phyloP scores from a whole-genome alignment of 2,329 filamentous ascomycete genomes.

The Ramichloridium luteum region DNA sequence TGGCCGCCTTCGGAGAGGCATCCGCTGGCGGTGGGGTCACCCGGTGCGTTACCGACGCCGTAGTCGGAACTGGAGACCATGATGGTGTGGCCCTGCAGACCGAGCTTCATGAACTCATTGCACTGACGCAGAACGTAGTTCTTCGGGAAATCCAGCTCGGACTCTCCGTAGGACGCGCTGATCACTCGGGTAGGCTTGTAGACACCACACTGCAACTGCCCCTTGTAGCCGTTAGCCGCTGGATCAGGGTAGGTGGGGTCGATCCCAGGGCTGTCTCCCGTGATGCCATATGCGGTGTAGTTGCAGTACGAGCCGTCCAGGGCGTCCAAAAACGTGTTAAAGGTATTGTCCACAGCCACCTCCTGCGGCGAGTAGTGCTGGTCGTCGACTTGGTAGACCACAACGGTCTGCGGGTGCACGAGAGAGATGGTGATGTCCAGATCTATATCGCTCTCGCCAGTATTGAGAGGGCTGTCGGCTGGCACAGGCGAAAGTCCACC shows the following conservation, averaged over 20 bases:
- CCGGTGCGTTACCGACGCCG: slow-evolving; percentile 22
- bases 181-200: slow-evolving; percentile 43
- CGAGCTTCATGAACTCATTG: slow-evolving; percentile 34
- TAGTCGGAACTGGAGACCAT: slow-evolving; percentile 34
- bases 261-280: slow-evolving; percentile 7
- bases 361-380: not conserved
- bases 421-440: slow-evolving; percentile 9
- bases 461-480: slow-evolving; percentile 13
- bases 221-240: slow-evolving; percentile 37
- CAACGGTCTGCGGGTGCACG: slow-evolving; percentile 14
- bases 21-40: slow-evolving; percentile 2
- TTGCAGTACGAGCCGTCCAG: slow-evolving; percentile 13
- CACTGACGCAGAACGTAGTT: slow-evolving; percentile 38
- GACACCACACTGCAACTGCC: slow-evolving; percentile 31
- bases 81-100: slow-evolving; percentile 33
- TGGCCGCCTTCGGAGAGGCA: slow-evolving; percentile 5
- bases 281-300: slow-evolving; percentile 11
- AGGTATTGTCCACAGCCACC: slow-evolving; percentile 8
- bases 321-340: slow-evolving; percentile 10
- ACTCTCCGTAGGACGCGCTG: slow-evolving; percentile 44
- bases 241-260: slow-evolving; percentile 34
- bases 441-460: slow-evolving; percentile 12
- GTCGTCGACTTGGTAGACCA: slow-evolving; percentile 14
- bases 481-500: slow-evolving; percentile 23
- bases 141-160: slow-evolving; percentile 39